Conservation (phyloP, 176 grass and related monocot species). For the Puya raimondii region DNA sequence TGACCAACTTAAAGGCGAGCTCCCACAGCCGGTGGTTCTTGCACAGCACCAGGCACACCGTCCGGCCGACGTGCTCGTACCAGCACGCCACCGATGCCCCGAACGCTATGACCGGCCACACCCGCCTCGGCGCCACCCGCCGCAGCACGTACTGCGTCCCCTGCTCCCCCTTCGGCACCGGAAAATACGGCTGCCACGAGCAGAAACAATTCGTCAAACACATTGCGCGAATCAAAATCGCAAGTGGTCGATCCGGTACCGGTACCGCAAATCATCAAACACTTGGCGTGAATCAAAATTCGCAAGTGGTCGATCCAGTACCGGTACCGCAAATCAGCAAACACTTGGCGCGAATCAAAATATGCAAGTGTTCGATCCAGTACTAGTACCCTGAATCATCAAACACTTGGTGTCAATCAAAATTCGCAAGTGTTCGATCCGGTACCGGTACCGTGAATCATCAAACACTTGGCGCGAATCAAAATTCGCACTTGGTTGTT, state of each 20-base stretch:
- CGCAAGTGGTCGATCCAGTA: too few species aligned
- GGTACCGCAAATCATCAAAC: too few species aligned
- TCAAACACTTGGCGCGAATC: too few species aligned
- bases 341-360: too few species aligned
- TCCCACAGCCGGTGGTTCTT: conserved; percentile 93
- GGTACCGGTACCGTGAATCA: too few species aligned
- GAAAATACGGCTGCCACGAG: conserved; percentile 67
- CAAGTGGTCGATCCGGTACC: background rate
- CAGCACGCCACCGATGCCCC: conserved; percentile 83
- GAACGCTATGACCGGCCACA: conserved; percentile 80
- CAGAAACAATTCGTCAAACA: background rate
- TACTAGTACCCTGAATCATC: background rate
- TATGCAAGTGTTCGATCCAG: too few species aligned
- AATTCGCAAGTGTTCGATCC: background rate
- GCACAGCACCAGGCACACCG: conserved; percentile 78
- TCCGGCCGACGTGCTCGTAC: conserved; percentile 91
- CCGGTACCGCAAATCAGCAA: too few species aligned
- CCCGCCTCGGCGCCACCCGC: conserved; percentile 71
- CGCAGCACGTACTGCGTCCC: conserved; percentile 74
- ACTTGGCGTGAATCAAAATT: too few species aligned
- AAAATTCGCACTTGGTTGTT: background rate
- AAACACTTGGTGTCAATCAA: background rate
- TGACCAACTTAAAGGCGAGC: conserved; percentile 64
- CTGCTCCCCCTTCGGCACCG: conserved; percentile 56
- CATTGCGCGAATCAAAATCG: background rate